Evolutionary conservation across 2,329 filamentous ascomycete genomes (phyloP), one percentile per base, ranked within the genome.

Genomic region (Penicillium sp.): DNA sequence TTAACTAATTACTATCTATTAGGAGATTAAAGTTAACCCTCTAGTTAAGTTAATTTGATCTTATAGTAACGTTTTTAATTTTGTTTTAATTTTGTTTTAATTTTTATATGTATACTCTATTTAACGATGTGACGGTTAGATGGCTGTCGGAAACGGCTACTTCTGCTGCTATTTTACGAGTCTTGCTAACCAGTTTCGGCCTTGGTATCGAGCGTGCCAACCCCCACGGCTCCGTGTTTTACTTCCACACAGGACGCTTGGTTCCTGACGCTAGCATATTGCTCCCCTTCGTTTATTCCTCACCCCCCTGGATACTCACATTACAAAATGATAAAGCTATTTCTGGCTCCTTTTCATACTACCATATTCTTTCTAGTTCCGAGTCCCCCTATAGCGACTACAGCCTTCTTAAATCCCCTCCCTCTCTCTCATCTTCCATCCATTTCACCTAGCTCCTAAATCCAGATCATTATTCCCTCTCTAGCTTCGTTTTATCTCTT

Each of bases 301-400:
- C 29, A 39, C 36, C 36, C n/a, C 2, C 36, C 36, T 39, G n/a
- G 36, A 39, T 2, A 4, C 92, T 90, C 79, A 92, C 92, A 56
- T 84, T 97, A 43, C 92, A 97, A 77, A 97, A 96, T 77, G 92
- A 97, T 69, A 4, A 4, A 39, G 36, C 36, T 3, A 39, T 14
- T n/a, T n/a, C 11, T 39, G 36, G 36, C 36, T 39, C 36, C 36
- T 5, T 16, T 16, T 39, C 36, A 31, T 4, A 39, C 36, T 4
- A 39, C 36, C n/a, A 39, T 39, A 3, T 39, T 39, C n/a, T 39
- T 16, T 39, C 36, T 39, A 5, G 36, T 39, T 39, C 36, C 36
- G 36, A 39, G 36, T 39, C 36, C 36, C 36, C 2, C 13, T 3
- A 39, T 5, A 4, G 13, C 36, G 36, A 39, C 36, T 3, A 4